Evolutionary conservation across 2,329 filamentous ascomycete genomes (phyloP).

Genomic region (Geosmithia putterillii): DNA sequence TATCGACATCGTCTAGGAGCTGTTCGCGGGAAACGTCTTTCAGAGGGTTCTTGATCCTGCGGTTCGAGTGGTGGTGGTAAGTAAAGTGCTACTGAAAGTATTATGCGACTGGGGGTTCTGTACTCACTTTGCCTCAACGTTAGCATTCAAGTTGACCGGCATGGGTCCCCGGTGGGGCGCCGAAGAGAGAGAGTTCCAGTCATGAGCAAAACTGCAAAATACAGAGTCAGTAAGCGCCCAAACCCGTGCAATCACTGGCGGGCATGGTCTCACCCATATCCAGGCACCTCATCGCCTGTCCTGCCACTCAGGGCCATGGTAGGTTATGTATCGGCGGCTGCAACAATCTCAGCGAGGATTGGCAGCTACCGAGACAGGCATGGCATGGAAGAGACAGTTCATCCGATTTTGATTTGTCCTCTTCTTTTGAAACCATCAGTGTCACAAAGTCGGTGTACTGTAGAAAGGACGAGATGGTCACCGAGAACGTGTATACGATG

Average conservation of each 20-base stretch:
- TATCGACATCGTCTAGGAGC: conserved; percentile 42
- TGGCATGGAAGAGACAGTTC: not conserved
- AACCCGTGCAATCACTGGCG: not conserved
- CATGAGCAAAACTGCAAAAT: not conserved
- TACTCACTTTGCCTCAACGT: conserved; percentile 31
- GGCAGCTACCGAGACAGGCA: not conserved
- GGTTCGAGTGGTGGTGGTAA: not conserved
- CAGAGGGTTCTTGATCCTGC: conserved; percentile 33
- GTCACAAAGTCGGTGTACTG: not conserved
- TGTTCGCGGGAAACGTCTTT: conserved; percentile 36
- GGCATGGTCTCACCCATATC: not conserved
- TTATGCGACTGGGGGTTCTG: not conserved
- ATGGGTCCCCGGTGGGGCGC: conserved; percentile 5
- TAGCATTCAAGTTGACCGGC: conserved; percentile 28
- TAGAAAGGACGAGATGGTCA: not conserved
- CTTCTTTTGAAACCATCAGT: not conserved
- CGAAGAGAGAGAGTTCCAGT: not conserved
- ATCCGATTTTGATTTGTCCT: not conserved
- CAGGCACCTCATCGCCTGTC: not conserved
- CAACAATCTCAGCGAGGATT: not conserved
- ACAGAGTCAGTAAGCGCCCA: not conserved
- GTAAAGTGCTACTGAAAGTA: not conserved
- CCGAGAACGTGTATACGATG: not conserved
- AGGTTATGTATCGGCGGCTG: not conserved
- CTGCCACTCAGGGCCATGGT: not conserved